Evolutionary conservation across 306 rosid genomes (phyloP).

Genomic region (barrel medic (Medicago truncatula)): MtrunA17r5.0-ANR NC_053046.1:19296501-19297000

Average conservation of each 20-base stretch:
- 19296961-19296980: not conserved
- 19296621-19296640: constrained; percentile 24
- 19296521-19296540: constrained; percentile 15
- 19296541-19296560: constrained; percentile 18
- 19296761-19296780: not conserved
- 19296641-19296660: constrained; percentile 79
- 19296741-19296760: constrained; percentile 93
- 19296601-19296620: constrained; percentile 17
- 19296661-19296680: constrained; percentile 98
- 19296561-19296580: constrained; percentile 5
- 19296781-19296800: constrained; percentile 22
- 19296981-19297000: not conserved
- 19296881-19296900: too few species aligned
- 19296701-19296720: constrained; percentile 94
- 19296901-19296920: not conserved
- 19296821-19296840: constrained; percentile 13
- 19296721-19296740: constrained; percentile 65
- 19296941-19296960: not conserved
- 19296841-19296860: constrained; percentile 11
- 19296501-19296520: not conserved
- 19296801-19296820: not conserved
- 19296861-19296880: not conserved
- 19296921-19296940: not conserved
- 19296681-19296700: constrained; percentile 86
- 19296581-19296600: constrained; percentile 22